These are phyloP conservation scores for Pseudocercospora pini-densiflorae DNA, from an alignment of 2,329 filamentous ascomycete genomes.

Conservation along the genomic window DNA sequence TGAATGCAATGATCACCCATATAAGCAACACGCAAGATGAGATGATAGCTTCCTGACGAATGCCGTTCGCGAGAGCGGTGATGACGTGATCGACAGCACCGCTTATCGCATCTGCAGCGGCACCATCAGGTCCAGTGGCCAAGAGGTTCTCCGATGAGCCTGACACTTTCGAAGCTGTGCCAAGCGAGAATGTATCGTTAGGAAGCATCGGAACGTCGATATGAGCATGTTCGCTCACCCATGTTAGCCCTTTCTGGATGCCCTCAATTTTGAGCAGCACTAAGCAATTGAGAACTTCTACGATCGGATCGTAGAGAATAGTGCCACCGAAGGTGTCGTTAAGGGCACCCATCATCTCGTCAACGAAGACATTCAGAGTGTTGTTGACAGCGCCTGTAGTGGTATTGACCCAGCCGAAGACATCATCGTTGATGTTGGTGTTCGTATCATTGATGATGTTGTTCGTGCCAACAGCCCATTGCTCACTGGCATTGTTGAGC, in stretches of 20 bases:
- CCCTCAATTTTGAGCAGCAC: slow-evolving; percentile 83
- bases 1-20: slow-evolving; percentile 77
- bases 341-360: slow-evolving; percentile 74
- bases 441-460: slow-evolving; percentile 67
- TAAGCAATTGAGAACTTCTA: slow-evolving; percentile 83
- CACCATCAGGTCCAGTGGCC: slow-evolving; percentile 68
- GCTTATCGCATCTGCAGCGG: slow-evolving; percentile 80
- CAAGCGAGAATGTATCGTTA: slow-evolving; percentile 81
- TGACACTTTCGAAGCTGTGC: slow-evolving; percentile 64
- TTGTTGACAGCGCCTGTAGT: slow-evolving; percentile 82
- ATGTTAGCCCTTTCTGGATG: slow-evolving; percentile 87
- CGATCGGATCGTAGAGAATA: slow-evolving; percentile 75
- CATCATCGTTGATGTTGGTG: slow-evolving; percentile 76
- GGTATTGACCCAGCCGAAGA: slow-evolving; percentile 86
- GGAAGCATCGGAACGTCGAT: slow-evolving; percentile 78
- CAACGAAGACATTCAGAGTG: slow-evolving; percentile 81
- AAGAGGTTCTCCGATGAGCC: slow-evolving; percentile 72
- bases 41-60: slow-evolving; percentile 80
- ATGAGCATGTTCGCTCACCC: slow-evolving; percentile 86
- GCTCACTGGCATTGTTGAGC: slow-evolving; percentile 72
- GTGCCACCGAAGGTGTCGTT: slow-evolving; percentile 82
- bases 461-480: slow-evolving; percentile 81
- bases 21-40: slow-evolving; percentile 73
- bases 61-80: slow-evolving; percentile 66
- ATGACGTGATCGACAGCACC: slow-evolving; percentile 74